phyloP scores from a whole-genome alignment of 495 filamentous ascomycete species.

The Neurospora tetraspora region DNA sequence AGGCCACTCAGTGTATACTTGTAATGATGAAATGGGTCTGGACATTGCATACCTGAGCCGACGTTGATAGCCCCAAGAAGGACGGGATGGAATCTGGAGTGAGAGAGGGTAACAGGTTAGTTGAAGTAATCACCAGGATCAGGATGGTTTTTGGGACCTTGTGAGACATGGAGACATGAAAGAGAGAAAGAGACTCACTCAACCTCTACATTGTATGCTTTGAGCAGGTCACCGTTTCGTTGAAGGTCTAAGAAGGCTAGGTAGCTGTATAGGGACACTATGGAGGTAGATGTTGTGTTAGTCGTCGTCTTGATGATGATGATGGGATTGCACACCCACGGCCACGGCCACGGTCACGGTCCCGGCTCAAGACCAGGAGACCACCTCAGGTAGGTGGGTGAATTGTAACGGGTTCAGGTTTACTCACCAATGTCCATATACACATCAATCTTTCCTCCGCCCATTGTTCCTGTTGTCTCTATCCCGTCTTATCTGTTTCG shows the following conservation, averaged over 20 bases:
- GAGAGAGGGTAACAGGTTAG: background rate
- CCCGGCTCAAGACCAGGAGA: too few species aligned
- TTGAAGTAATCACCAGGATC: background rate
- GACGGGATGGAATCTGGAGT: slow-evolving; percentile 54
- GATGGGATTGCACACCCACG: background rate
- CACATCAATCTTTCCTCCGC: slow-evolving; percentile 46
- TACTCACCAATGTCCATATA: slow-evolving; percentile 34
- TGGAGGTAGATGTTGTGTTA: background rate
- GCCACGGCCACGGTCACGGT: too few species aligned
- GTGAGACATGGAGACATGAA: background rate
- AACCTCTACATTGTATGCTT: slow-evolving; percentile 47
- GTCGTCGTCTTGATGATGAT: background rate
- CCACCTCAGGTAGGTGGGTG: background rate
- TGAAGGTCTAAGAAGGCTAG: slow-evolving; percentile 49
- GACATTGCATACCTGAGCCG: slow-evolving; percentile 37
- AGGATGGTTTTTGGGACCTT: background rate
- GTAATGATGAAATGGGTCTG: too few species aligned
- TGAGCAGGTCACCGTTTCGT: slow-evolving; percentile 41
- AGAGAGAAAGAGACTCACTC: slow-evolving; percentile 37
- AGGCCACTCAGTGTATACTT: too few species aligned
- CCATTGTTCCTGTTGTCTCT: slow-evolving; percentile 28
- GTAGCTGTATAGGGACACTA: slow-evolving; percentile 64
- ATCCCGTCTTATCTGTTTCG: background rate
- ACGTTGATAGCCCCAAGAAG: slow-evolving; percentile 67
- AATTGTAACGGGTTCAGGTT: background rate